Evolutionary conservation across 2,329 filamentous ascomycete species (phyloP), one percentile per base, ranked within the genome.

Genomic region (Clonostachys chloroleuca): DNA sequence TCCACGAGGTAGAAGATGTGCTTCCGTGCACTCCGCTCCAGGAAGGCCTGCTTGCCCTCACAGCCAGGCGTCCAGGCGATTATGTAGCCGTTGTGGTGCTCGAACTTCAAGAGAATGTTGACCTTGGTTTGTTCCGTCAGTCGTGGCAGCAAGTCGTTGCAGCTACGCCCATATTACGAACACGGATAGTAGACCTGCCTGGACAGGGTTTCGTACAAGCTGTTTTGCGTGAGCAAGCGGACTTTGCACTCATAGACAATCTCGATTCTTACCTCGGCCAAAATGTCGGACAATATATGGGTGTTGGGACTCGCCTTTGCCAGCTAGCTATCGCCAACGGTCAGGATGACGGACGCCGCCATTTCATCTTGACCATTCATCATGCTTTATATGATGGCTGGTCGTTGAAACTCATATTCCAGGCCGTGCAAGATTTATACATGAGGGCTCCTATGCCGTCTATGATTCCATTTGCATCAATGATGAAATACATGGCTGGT

Each of bases 301-400:
- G 34, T 14, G 13, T 18, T n/a, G 42, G 42, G 2, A 10, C 18
- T 24, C 18, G 10, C 17, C 13, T n/a, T n/a, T 24, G 16, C 20
- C 16, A 24, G 12, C 12, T 13, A 24, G 17, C 16, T 12, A n/a
- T 24, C 30, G 13, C 34, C n/a, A 30, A 34, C 8, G 12, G 24
- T n/a, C 18, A 43, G 6, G 6, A 30, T 20, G 30, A 43, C 6
- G 14, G n/a, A 13, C 24, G 18, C 6, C 18, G 18, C 13, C 48
- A n/a, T 5, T 57, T 62, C 7, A 52, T 59, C 0, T 61, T 56
- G 51, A 59, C 57, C 7, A 50, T 56, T 3, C 59, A 62, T 12
- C 59, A 62, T 40, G 48, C 58, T 0, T 16, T 60, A 1, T 62
- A 62, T 5, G 59, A 62, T 16, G 59, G 59, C 9, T 60, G 57